Conservation (phyloP, 305 asterid genomes). For the Nicotiana rustica region DNA sequence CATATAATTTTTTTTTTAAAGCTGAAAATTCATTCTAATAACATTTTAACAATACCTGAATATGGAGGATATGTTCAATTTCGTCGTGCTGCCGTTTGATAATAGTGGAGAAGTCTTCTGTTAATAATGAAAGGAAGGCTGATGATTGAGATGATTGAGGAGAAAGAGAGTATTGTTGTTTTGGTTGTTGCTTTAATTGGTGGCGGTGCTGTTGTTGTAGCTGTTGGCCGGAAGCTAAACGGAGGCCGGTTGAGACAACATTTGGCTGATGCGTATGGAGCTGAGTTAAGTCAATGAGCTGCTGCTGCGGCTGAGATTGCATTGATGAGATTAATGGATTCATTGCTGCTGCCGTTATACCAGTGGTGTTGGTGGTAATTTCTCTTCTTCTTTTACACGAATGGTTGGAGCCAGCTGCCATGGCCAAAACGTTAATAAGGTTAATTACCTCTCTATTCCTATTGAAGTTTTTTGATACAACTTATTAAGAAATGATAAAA, state of each 20-base stretch:
- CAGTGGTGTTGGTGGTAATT: neutral
- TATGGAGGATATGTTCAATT: constrained; percentile 48
- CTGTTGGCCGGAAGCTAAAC: constrained; percentile 48
- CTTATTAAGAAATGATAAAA: neutral
- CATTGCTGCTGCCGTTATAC: constrained; percentile 36
- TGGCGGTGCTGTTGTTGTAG: constrained; percentile 35
- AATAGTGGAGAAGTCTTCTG: constrained; percentile 47
- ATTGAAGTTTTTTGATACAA: neutral
- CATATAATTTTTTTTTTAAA: no score
- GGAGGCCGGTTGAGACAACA: constrained; percentile 53
- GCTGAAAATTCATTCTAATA: no score
- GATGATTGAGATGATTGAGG: constrained; percentile 54
- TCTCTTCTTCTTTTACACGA: constrained; percentile 50
- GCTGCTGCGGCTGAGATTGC: constrained; percentile 41
- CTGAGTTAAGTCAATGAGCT: constrained; percentile 46
- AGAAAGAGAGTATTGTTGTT: constrained; percentile 40
- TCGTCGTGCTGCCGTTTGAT: constrained; percentile 50
- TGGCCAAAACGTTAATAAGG: neutral
- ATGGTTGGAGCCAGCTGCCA: constrained; percentile 40
- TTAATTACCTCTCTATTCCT: constrained; percentile 10
- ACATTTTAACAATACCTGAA: constrained; percentile 41
- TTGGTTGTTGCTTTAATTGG: neutral
- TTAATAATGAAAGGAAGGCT: constrained; percentile 37
- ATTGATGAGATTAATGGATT: constrained; percentile 41
- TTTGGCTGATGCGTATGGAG: constrained; percentile 37